These are phyloP conservation scores for Candida peoriensis DNA, from an alignment of 805 yeast genomes.

Conservation along the genomic window DNA sequence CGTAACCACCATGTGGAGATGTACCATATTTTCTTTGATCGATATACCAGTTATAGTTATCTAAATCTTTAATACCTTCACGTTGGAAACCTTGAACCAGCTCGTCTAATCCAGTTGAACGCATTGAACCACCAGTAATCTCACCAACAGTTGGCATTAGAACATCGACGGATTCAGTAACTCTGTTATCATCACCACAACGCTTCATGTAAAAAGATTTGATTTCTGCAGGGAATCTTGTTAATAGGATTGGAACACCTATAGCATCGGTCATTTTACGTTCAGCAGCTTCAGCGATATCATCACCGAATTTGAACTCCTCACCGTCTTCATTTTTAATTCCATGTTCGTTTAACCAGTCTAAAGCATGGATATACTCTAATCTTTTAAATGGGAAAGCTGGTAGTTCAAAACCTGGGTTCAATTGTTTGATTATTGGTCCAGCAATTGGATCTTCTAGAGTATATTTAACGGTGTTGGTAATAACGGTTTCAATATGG, in stretches of 20 bases:
- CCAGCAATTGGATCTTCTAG: slow-evolving; percentile 91
- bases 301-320: slow-evolving; percentile 93
- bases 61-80: slow-evolving; percentile 72
- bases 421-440: slow-evolving; percentile 81
- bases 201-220: slow-evolving; percentile 98
- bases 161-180: slow-evolving; percentile 97
- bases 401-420: slow-evolving; percentile 89
- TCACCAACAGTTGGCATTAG: slow-evolving; percentile 99
- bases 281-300: slow-evolving; percentile 99
- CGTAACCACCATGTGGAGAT: slow-evolving; percentile 99
- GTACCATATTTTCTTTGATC: slow-evolving; percentile 97
- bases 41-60: slow-evolving; percentile 90
- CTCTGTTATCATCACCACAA: slow-evolving; percentile 84
- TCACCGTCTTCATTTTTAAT: slow-evolving; percentile 94
- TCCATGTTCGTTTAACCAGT: slow-evolving; percentile 94
- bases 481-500: slow-evolving; percentile 80
- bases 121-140: slow-evolving; percentile 98
- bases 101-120: slow-evolving; percentile 79
- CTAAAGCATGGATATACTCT: slow-evolving; percentile 85
- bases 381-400: slow-evolving; percentile 83
- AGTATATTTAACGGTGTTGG: slow-evolving; percentile 65
- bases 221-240: slow-evolving; percentile 93
- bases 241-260: slow-evolving; percentile 88
- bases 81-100: slow-evolving; percentile 86
- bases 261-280: slow-evolving; percentile 96